Evolutionary conservation across 768 basidiomycete species (phyloP).

Genomic region (Tulasnella sp.): DNA sequence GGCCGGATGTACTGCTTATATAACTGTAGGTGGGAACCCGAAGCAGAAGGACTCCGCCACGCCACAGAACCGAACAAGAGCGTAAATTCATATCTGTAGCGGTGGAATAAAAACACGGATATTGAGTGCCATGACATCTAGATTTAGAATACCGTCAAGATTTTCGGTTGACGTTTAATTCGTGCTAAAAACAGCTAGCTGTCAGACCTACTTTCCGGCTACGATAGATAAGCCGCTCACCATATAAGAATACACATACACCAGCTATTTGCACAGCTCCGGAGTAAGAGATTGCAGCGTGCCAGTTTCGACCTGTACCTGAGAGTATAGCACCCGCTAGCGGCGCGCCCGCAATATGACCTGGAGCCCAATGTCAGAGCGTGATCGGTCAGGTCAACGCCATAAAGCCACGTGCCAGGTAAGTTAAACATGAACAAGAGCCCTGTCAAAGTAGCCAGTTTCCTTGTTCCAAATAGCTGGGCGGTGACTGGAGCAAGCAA

Average conservation of each 20-base stretch:
- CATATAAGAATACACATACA: conserved; percentile 36
- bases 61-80: not conserved
- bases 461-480: conserved; percentile 30
- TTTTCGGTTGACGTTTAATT: conserved; percentile 22
- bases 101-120: too few species aligned
- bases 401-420: conserved; percentile 29
- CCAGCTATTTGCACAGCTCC: conserved; percentile 36
- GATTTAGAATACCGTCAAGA: conserved; percentile 21
- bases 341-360: conserved; percentile 37
- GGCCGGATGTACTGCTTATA: too few species aligned
- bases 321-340: conserved; percentile 38
- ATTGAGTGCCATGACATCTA: too few species aligned
- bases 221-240: conserved; percentile 25
- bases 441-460: conserved; percentile 28
- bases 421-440: conserved; percentile 27
- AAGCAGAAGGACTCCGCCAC: too few species aligned
- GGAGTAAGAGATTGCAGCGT: conserved; percentile 35
- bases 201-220: not conserved
- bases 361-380: not conserved
- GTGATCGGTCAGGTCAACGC: too few species aligned
- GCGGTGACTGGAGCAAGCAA: conserved; percentile 38
- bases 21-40: too few species aligned
- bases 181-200: conserved; percentile 15
- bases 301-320: conserved; percentile 37
- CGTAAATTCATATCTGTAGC: not conserved